Percentiles rank a stretch among this genome's conserved stretches.
Evolutionary conservation across 768 basidiomycete species (phyloP).

Genomic region (Amanita rimosa): DNA sequence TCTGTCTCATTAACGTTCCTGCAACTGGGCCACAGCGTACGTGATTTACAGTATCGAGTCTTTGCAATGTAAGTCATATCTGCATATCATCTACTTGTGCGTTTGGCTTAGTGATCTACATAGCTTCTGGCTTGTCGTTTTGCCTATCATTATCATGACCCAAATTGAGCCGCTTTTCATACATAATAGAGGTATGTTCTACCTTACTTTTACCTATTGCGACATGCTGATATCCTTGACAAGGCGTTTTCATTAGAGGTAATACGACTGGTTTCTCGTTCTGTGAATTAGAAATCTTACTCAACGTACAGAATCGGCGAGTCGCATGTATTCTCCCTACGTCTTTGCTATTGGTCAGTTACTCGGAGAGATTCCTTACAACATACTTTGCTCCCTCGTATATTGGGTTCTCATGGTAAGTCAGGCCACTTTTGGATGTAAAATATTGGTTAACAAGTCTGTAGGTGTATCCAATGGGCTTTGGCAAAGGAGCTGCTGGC

Average conservation of each 20-base stretch:
- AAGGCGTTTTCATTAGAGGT: conserved; percentile 29
- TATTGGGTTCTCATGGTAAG: conserved; percentile 71
- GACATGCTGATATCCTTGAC: background rate
- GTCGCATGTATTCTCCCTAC: conserved; percentile 77
- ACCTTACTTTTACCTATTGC: conserved; percentile 1
- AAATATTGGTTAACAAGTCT: background rate
- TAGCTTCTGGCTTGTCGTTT: conserved; percentile 55
- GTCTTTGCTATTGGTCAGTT: conserved; percentile 81
- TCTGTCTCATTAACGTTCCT: conserved; percentile 74
- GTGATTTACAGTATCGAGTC: conserved; percentile 69
- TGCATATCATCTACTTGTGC: background rate
- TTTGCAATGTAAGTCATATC: conserved; percentile 53
- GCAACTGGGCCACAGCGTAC: conserved; percentile 48
- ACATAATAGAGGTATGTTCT: conserved; percentile 39
- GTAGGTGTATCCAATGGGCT: conserved; percentile 53
- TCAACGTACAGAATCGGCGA: conserved; percentile 49
- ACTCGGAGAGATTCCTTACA: conserved; percentile 73
- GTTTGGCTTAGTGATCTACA: background rate
- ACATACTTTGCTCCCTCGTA: conserved; percentile 51
- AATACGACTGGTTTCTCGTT: background rate
- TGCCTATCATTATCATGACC: conserved; percentile 68
- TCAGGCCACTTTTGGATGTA: background rate
- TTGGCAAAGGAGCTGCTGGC: conserved; percentile 54
- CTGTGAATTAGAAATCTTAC: background rate
- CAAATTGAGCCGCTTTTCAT: conserved; percentile 83